A percentile compares a stretch with the other conserved stretches of the same genome.
phyloP scores from a whole-genome alignment of 257 asterid genomes.

The Salvia rosmarinus region DNA sequence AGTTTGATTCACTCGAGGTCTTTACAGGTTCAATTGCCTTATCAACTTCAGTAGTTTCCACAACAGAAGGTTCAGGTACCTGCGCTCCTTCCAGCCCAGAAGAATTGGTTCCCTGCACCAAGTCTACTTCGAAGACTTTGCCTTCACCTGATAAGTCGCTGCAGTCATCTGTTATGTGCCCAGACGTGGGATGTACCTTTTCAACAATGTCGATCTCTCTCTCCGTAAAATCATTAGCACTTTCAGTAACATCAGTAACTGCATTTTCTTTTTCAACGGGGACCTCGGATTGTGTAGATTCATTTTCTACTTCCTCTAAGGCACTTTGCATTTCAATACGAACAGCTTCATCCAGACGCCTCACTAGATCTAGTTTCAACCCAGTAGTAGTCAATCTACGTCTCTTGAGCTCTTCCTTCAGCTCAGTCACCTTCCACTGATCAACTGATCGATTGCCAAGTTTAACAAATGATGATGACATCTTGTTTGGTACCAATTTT shows the following conservation, averaged over 20 bases:
- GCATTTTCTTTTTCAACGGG: conserved; percentile 37
- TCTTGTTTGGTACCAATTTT: conserved; percentile 39
- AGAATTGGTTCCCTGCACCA: conserved; percentile 33
- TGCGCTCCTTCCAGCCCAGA: conserved; percentile 42
- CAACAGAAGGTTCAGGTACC: conserved; percentile 32
- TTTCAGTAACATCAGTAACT: conserved; percentile 37
- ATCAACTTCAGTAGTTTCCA: conserved; percentile 40
- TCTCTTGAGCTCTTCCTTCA: conserved; percentile 84
- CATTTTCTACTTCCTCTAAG: conserved; percentile 34
- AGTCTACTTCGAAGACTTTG: conserved; percentile 39
- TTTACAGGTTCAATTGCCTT: conserved; percentile 44
- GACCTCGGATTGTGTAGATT: conserved; percentile 37
- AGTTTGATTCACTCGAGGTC: conserved; percentile 30
- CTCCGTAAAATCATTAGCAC: conserved; percentile 30
- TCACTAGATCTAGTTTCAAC: conserved; percentile 76
- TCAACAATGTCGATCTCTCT: conserved; percentile 36
- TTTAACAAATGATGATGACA: conserved; percentile 75
- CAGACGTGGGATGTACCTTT: conserved; percentile 34
- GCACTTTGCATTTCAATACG: conserved; percentile 52
- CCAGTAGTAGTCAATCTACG: conserved; percentile 77
- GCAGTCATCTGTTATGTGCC: conserved; percentile 38
- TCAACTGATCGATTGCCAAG: conserved; percentile 73
- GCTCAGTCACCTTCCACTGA: conserved; percentile 94
- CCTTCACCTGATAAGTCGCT: conserved; percentile 32
- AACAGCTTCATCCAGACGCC: conserved; percentile 77